Percentiles rank a stretch among this genome's conserved stretches.
These are phyloP conservation scores for Teunomyces stri DNA, from an alignment of 805 yeast genomes.

Conservation along the genomic window DNA sequence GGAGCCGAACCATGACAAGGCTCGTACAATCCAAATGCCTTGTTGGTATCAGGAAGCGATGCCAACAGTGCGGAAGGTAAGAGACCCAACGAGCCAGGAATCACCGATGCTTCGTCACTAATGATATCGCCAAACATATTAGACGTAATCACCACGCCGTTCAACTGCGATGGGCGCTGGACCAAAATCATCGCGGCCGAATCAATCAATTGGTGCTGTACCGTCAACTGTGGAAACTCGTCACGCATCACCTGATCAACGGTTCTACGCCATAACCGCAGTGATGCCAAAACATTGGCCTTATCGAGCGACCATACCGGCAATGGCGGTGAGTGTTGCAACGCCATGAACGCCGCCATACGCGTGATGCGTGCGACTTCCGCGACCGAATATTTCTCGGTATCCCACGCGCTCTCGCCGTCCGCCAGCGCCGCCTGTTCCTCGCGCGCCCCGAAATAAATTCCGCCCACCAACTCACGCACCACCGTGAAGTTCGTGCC, in stretches of 20 bases:
- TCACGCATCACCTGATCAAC: slow-evolving; percentile 79
- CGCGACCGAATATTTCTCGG: slow-evolving; percentile 85
- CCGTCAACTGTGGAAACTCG: slow-evolving; percentile 85
- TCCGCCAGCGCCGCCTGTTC: slow-evolving; percentile 77
- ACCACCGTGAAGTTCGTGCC: slow-evolving; percentile 94
- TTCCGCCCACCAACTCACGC: slow-evolving; percentile 97
- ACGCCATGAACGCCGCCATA: slow-evolving; percentile 97
- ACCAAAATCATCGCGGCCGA: slow-evolving; percentile 98
- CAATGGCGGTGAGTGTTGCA: slow-evolving; percentile 89
- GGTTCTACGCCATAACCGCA: slow-evolving; percentile 94
- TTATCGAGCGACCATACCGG: slow-evolving; percentile 96
- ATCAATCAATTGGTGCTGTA: slow-evolving; percentile 94
- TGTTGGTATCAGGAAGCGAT: slow-evolving; percentile 92
- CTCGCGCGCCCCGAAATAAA: slow-evolving; percentile 92
- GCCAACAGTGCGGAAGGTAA: slow-evolving; percentile 96
- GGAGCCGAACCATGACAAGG: slow-evolving; percentile 99
- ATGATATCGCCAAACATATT: slow-evolving; percentile 99
- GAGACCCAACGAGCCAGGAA: slow-evolving; percentile 95
- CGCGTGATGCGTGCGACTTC: slow-evolving; percentile 95
- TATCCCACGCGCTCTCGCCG: slow-evolving; percentile 81
- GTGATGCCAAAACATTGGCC: slow-evolving; percentile 95
- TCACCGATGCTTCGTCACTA: slow-evolving; percentile 96
- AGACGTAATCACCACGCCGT: slow-evolving; percentile 88
- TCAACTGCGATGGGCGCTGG: slow-evolving; percentile 84
- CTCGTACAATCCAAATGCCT: slow-evolving; percentile 94